Conservation (phyloP, 768 basidiomycete species). For the Postia placenta region DNA sequence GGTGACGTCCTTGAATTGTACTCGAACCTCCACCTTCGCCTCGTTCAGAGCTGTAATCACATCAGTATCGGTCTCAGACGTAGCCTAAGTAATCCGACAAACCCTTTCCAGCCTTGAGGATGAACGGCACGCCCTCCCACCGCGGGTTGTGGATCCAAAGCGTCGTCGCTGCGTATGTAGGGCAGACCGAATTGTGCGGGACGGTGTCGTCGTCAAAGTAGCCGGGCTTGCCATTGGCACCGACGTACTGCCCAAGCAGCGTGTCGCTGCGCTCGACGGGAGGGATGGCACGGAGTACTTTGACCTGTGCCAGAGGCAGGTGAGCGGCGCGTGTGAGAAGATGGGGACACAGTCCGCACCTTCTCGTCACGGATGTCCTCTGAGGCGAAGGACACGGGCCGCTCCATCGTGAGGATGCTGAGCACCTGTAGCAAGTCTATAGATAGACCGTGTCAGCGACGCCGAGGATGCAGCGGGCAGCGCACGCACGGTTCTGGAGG, state of each 20-base stretch:
- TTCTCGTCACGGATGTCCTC: constrained; percentile 99
- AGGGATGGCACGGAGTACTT: constrained; percentile 88
- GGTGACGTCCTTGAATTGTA: constrained; percentile 97
- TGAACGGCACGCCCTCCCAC: constrained; percentile 99
- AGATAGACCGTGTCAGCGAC: no score
- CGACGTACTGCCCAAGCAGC: constrained; percentile 91
- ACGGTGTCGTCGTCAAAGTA: constrained; percentile 97
- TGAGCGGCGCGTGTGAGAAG: constrained; percentile 12
- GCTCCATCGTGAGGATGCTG: constrained; percentile 94
- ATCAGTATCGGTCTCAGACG: constrained; percentile 8
- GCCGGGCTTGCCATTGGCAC: constrained; percentile 91
- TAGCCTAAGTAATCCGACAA: constrained; percentile 17
- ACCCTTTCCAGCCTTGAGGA: constrained; percentile 98
- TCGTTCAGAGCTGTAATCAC: constrained; percentile 80
- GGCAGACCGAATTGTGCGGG: constrained; percentile 86
- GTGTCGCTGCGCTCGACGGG: constrained; percentile 73
- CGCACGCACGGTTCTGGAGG: constrained; percentile 88
- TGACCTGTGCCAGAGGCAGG: constrained; percentile 55
- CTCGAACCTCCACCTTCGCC: constrained; percentile 95
- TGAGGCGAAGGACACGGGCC: constrained; percentile 93
- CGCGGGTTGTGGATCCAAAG: constrained; percentile 92
- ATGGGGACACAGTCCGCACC: constrained; percentile 35
- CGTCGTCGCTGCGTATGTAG: constrained; percentile 88
- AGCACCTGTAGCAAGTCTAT: constrained; percentile 92
- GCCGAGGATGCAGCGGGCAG: neutral